A percentile compares a stretch with the other conserved stretches of the same genome.
Conservation (phyloP, 2,329 filamentous ascomycete genomes). For the Colletotrichum cereale region DNA sequence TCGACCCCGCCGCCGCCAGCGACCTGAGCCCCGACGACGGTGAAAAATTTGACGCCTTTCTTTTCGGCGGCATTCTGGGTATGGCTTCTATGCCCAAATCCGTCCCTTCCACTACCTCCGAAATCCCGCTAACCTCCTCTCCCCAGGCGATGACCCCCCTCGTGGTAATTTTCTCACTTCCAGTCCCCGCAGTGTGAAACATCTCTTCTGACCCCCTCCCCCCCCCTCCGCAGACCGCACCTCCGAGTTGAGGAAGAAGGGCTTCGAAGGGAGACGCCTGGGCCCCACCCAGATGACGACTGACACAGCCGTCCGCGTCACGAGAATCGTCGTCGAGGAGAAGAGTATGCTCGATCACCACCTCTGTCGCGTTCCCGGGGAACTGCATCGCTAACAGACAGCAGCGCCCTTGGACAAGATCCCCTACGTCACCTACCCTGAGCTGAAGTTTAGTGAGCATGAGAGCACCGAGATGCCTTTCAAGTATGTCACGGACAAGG, state of each 20-base stretch:
- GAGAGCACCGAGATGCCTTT: conserved; percentile 99
- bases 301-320: conserved; percentile 95
- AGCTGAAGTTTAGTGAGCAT: conserved; percentile 89
- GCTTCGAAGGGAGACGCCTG: conserved; percentile 86
- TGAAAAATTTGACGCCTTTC: conserved; percentile 85
- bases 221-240: conserved; percentile 77
- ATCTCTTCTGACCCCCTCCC: conserved; percentile 28
- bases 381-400: conserved; percentile 27
- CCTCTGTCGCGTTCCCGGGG: neutral
- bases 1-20: conserved; percentile 86
- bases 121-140: conserved; percentile 38
- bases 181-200: conserved; percentile 16
- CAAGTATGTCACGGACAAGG: conserved; percentile 84
- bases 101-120: conserved; percentile 26
- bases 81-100: conserved; percentile 45
- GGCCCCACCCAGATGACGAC: conserved; percentile 98
- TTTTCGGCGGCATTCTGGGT: conserved; percentile 98
- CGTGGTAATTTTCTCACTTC: conserved; percentile 71
- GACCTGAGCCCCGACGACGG: conserved; percentile 89
- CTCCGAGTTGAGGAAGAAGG: conserved; percentile 94
- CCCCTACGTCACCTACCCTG: conserved; percentile 87
- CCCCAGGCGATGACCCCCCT: conserved; percentile 88
- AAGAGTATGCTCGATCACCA: conserved; percentile 69
- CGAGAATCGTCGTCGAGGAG: conserved; percentile 87
- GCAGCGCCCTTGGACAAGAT: conserved; percentile 83